A percentile compares a stretch with the other conserved stretches of the same genome.
Evolutionary conservation across 2,329 filamentous ascomycete species (phyloP).

Genomic region (Microsporum ferrugineum): DNA sequence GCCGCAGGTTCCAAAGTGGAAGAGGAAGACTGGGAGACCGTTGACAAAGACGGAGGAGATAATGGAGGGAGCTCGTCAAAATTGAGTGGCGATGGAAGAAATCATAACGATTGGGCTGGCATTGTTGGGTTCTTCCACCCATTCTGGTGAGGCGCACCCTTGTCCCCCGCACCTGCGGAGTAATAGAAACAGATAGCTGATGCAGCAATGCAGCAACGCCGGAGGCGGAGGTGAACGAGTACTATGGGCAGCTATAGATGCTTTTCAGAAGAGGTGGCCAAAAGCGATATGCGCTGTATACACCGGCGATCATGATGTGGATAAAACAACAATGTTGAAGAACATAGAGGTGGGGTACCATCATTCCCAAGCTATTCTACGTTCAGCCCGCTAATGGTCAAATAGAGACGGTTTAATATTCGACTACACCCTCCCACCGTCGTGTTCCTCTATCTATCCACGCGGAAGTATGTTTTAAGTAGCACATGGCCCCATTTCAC

Average conservation of each 20-base stretch:
- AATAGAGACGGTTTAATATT: conserved; percentile 80
- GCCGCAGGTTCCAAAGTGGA: conserved; percentile 23
- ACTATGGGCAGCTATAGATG: conserved; percentile 86
- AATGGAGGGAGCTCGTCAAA: not conserved
- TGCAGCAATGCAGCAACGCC: conserved; percentile 58
- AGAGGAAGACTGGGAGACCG: conserved; percentile 60
- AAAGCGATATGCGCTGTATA: conserved; percentile 85
- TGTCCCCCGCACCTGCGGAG: not conserved
- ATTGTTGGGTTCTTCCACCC: conserved; percentile 96
- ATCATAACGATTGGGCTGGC: conserved; percentile 57
- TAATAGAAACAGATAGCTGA: not conserved
- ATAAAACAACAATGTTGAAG: conserved; percentile 65
- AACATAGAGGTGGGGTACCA: conserved; percentile 60
- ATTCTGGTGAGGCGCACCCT: conserved; percentile 59
- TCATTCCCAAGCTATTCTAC: not conserved
- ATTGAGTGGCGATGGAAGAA: not conserved
- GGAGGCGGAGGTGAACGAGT: conserved; percentile 93
- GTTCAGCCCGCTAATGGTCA: not conserved
- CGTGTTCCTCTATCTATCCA: conserved; percentile 81
- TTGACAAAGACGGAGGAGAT: conserved; percentile 44
- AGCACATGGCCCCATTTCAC: conserved; percentile 88
- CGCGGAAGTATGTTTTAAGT: conserved; percentile 72
- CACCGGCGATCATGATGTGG: conserved; percentile 83
- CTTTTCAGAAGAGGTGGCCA: conserved; percentile 81
- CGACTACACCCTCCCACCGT: conserved; percentile 70